Percentiles rank a stretch among this genome's conserved stretches.
phyloP scores from a whole-genome alignment of 371 early-diverging fungal species.

The Phascolomyces articulosus region DNA sequence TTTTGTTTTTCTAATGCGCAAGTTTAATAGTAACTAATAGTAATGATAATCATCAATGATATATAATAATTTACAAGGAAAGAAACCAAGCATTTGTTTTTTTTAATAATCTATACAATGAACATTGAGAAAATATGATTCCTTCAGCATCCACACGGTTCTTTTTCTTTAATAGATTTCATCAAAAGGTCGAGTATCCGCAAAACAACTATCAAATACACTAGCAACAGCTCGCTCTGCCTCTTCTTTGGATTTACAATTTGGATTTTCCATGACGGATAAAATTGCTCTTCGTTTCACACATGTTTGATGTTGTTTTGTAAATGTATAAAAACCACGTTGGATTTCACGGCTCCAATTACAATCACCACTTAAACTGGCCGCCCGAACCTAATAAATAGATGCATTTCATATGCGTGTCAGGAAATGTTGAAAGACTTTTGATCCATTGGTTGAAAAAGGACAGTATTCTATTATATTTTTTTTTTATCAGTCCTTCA shows the following conservation, averaged over 20 bases:
- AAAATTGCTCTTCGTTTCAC: conserved; percentile 89
- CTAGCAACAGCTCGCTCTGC: conserved; percentile 89
- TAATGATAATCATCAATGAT: no score
- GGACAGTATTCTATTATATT: not conserved
- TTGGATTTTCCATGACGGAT: conserved; percentile 76
- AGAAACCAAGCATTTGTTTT: no score
- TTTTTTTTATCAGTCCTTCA: not conserved
- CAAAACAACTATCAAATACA: conserved; percentile 91
- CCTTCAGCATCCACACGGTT: not conserved
- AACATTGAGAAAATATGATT: no score
- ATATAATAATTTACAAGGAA: no score
- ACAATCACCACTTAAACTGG: conserved; percentile 93
- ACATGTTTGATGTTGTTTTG: conserved; percentile 93
- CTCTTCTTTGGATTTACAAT: conserved; percentile 71
- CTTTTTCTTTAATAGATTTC: conserved; percentile 91
- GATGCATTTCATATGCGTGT: no score
- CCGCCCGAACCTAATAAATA: conserved; percentile 80
- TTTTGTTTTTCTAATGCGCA: no score
- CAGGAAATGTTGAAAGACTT: no score
- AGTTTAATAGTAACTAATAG: no score
- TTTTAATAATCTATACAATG: no score
- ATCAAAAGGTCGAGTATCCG: conserved; percentile 93
- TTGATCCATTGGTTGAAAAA: no score
- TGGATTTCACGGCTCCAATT: conserved; percentile 81
- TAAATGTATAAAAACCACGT: conserved; percentile 78